Base-by-base conservation (phyloP, 495 filamentous ascomycete species). In the Neurospora sp. region DNA sequence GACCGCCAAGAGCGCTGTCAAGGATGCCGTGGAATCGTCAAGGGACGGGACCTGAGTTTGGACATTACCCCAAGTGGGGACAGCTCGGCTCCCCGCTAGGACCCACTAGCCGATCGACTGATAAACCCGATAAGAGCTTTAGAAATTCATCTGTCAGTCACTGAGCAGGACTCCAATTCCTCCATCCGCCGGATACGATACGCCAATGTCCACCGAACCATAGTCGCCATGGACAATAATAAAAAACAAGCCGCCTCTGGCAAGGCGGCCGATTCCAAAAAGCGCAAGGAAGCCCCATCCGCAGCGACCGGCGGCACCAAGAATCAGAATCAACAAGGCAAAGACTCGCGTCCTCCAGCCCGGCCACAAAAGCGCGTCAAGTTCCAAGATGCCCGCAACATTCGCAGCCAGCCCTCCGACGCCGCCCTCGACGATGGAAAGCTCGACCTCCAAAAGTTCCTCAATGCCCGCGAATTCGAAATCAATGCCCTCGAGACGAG, bases 381-480 rank as follows among this genome's bases (percentile, higher is more conserved):
- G 82, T 83, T 88, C 10, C 84, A 86, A 40, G 89, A 91, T 78
- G 89, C 91, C 18, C 89, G 94, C 69, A 86, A 86, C 40, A 90
- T 97, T 72, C 85, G 91, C n/a, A 84, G 89, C 20, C 93, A 95
- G 80, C 87, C 88, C 14, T 81, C 89, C 35, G 89, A 91, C 61
- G 89, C 90, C 61, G 92, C 91, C 14, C 87, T 96, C 73, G 86
- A 88, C 41, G 89, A 91, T 78, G 94, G 94, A 75, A 89, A 92
- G 73, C 87, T 97, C 42, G 89, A 97, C 79, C 85, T 95, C 72
- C 86, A 89, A 68, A 87, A 91, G n/a, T 98, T 97, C 77, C 85
- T 97, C 73, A 87, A 87, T 69, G 89, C 93, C 10, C 90, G 94
- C 20, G 89, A 95, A 77, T 97, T 91, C 76, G 95, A 98, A 81